phyloP scores from a whole-genome alignment of 1,139 yeast species.

The Candida neerlandica region DNA sequence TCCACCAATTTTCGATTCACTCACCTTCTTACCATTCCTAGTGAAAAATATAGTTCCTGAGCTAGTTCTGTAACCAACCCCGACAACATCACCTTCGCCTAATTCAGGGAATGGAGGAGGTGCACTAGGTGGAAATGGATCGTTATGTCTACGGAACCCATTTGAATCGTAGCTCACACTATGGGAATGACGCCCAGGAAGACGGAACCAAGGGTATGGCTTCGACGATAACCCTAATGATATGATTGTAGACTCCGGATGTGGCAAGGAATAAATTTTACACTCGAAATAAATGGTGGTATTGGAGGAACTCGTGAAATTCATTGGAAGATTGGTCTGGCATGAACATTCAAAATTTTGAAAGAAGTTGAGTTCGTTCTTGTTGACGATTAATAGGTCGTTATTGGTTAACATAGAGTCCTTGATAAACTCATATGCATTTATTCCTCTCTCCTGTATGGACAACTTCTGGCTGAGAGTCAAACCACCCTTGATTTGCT shows the following conservation, averaged over 20 bases:
- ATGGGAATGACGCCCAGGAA: constrained; percentile 55
- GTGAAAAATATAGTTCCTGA: constrained; percentile 70
- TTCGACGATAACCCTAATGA: constrained; percentile 51
- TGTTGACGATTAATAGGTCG: constrained; percentile 65
- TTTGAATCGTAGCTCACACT: constrained; percentile 55
- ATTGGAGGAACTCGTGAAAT: constrained; percentile 64
- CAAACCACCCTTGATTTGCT: constrained; percentile 50
- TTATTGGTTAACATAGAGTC: constrained; percentile 63
- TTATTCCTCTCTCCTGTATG: constrained; percentile 89
- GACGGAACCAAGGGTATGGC: constrained; percentile 51
- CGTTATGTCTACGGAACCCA: constrained; percentile 54
- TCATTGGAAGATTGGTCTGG: constrained; percentile 86
- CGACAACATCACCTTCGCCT: constrained; percentile 64
- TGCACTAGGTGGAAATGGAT: constrained; percentile 44
- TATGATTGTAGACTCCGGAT: constrained; percentile 48
- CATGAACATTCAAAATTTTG: constrained; percentile 73
- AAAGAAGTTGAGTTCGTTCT: constrained; percentile 76
- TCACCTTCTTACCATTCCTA: constrained; percentile 66
- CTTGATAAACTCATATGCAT: constrained; percentile 90
- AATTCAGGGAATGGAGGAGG: constrained; percentile 50
- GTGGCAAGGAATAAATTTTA: constrained; percentile 60
- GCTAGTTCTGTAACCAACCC: constrained; percentile 63
- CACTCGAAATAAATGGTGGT: constrained; percentile 75
- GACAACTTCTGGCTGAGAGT: constrained; percentile 54
- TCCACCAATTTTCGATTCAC: constrained; percentile 70